phyloP scores from a whole-genome alignment of 768 basidiomycete species.

The Mycena amicta region DNA sequence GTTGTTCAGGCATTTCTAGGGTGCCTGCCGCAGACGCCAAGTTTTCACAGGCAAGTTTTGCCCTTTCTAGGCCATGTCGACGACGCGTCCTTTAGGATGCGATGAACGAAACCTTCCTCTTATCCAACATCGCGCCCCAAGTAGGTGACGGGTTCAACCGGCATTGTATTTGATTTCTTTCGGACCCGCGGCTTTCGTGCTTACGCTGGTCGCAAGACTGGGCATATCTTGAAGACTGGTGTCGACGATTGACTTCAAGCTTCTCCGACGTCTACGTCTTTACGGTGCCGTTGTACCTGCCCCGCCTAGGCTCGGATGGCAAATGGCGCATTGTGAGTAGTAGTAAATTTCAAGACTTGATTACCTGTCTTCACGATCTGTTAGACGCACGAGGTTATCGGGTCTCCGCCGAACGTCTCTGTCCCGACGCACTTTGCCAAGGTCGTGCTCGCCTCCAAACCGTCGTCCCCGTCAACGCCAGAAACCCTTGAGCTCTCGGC shows the following conservation, averaged over 20 bases:
- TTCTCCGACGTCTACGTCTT: conserved; percentile 98
- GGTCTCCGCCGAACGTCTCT: conserved; percentile 82
- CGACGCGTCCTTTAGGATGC: conserved; percentile 57
- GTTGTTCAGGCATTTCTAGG: conserved; percentile 54
- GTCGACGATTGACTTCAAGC: conserved; percentile 79
- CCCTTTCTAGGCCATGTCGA: not conserved
- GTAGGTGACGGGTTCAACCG: conserved; percentile 97
- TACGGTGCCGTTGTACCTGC: conserved; percentile 96
- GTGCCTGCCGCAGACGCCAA: conserved; percentile 98
- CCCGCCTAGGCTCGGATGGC: conserved; percentile 80
- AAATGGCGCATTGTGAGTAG: conserved; percentile 91
- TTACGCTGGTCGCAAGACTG: conserved; percentile 61
- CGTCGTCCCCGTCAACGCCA: conserved; percentile 72
- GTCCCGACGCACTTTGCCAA: conserved; percentile 99
- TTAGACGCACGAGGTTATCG: conserved; percentile 94
- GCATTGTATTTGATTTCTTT: conserved; percentile 82
- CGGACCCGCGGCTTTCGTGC: not conserved
- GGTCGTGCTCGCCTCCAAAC: conserved; percentile 80
- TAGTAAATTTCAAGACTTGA: not conserved
- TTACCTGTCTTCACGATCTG: conserved; percentile 1
- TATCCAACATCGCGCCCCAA: conserved; percentile 97
- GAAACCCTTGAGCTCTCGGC: conserved; percentile 75
- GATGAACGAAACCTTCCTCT: conserved; percentile 94
- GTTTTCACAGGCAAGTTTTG: conserved; percentile 64
- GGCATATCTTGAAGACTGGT: conserved; percentile 97